Evolutionary conservation across 805 yeast genomes (phyloP), one percentile per base, ranked within the genome.

Genomic region (Metschnikowia colocasiae): DNA sequence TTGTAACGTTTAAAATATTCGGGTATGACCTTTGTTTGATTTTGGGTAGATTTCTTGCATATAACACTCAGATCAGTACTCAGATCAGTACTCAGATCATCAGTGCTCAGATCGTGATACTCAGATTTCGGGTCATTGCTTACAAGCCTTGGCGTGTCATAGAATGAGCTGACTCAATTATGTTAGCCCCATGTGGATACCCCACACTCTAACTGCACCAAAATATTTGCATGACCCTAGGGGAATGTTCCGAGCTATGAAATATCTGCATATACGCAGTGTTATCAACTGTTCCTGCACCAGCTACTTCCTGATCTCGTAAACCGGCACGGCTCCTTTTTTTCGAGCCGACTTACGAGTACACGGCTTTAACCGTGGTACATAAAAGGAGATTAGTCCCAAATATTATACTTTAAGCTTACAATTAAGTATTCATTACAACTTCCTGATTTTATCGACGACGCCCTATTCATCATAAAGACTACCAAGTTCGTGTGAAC

Each of bases 271-370:
- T 5, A 31, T 15, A 15, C n/a, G 9, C 19, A 15, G 5, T 4
- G 5, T 6, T 30, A 30, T 13, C 5, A 29, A n/a, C 18, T n/a
- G 9, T n/a, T 33, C 23, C 23, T 33, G 36, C 22, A 18, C 18
- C 12, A 33, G 22, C 22, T 33, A 22, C 10, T 3, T n/a, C 29
- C n/a, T 6, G n/a, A 9, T 23, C 40, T 37, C 40, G 40, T 37
- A 37, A 37, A 37, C 40, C 40, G n/a, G 20, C 10, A 25, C 18
- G 40, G 40, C 40, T 37, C 40, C 26, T 19, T 6, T 37, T 37
- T 37, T 37, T 36, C 30, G 30, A 37, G 40, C 19, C 15, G 30
- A 15, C 19, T 37, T 37, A 37, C 40, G 30, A 37, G 30, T 18
- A 12, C 22, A 9, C 35, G 13, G 13, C n/a, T 18, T 18, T 8